phyloP scores from a whole-genome alignment of 495 filamentous ascomycete species.

The Rostrohypoxylon terebratum region DNA sequence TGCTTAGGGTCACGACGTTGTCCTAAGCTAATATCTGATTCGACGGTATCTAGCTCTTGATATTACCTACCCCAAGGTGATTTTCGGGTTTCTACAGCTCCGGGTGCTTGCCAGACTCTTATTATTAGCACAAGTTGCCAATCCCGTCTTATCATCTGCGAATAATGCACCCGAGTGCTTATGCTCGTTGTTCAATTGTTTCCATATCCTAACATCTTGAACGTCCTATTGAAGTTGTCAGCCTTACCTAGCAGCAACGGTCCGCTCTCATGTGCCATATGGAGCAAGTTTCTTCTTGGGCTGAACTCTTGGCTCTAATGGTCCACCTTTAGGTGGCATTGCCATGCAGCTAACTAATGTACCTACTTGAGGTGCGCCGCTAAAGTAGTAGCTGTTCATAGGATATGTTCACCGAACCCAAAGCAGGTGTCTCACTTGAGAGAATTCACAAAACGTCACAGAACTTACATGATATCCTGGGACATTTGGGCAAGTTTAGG shows the following conservation, averaged over 20 bases:
- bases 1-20: slow-evolving; percentile 30
- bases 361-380: slow-evolving; percentile 21
- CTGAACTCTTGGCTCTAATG: slow-evolving; percentile 27
- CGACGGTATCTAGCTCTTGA: slow-evolving; percentile 12
- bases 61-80: slow-evolving; percentile 31
- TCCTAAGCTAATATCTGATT: slow-evolving; percentile 25
- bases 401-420: slow-evolving; percentile 39
- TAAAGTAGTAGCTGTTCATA: slow-evolving; percentile 26
- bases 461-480: slow-evolving; percentile 24
- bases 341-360: slow-evolving; percentile 18
- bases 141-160: slow-evolving; percentile 34
- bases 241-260: slow-evolving; percentile 38
- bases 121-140: slow-evolving; percentile 32
- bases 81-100: slow-evolving; percentile 36
- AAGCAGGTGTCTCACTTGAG: slow-evolving; percentile 32
- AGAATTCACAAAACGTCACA: slow-evolving; percentile 9
- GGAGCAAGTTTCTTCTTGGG: slow-evolving; percentile 17
- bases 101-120: slow-evolving; percentile 28
- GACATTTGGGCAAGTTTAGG: slow-evolving; percentile 12
- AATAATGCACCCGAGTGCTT: slow-evolving; percentile 22
- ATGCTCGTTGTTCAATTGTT: slow-evolving; percentile 29
- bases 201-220: slow-evolving; percentile 9
- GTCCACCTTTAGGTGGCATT: slow-evolving; percentile 34
- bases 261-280: slow-evolving; percentile 27
- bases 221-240: slow-evolving; percentile 34